Percentiles rank a stretch among this genome's conserved stretches.
Conservation (phyloP, 2,329 filamentous ascomycete genomes). For the Didymellaceae sp. region DNA sequence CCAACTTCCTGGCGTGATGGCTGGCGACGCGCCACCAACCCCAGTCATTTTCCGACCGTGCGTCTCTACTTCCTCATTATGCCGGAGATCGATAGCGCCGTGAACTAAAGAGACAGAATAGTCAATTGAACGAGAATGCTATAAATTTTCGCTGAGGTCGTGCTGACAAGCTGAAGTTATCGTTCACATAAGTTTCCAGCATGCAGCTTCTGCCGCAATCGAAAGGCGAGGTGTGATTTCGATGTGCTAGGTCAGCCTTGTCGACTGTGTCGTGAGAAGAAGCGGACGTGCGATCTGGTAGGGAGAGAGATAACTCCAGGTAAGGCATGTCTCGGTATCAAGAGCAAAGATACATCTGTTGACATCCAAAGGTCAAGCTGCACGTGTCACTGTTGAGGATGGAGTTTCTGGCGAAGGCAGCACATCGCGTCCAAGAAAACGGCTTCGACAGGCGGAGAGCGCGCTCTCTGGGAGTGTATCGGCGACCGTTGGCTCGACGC, state of each 20-base stretch:
- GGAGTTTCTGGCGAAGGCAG: neutral
- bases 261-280: constrained; percentile 23
- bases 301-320: neutral
- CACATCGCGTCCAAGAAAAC: neutral
- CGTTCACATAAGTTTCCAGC: constrained; percentile 22
- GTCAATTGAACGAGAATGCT: too few relatives aligned
- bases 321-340: neutral
- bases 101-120: too few relatives aligned
- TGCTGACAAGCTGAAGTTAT: constrained; percentile 3
- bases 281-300: constrained; percentile 16
- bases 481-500: neutral
- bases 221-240: constrained; percentile 25
- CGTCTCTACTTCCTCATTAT: neutral
- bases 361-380: neutral
- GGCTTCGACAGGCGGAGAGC: neutral
- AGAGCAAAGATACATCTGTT: neutral
- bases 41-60: constrained; percentile 16
- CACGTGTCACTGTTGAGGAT: neutral
- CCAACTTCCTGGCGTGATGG: neutral
- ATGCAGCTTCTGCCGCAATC: constrained; percentile 21
- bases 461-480: neutral
- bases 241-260: constrained; percentile 23
- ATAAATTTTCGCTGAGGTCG: neutral
- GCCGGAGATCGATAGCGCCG: too few relatives aligned
- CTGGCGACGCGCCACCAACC: neutral